Evolutionary conservation across 2,329 filamentous ascomycete species (phyloP).

Genomic region (Trichoderma hamatum): DNA sequence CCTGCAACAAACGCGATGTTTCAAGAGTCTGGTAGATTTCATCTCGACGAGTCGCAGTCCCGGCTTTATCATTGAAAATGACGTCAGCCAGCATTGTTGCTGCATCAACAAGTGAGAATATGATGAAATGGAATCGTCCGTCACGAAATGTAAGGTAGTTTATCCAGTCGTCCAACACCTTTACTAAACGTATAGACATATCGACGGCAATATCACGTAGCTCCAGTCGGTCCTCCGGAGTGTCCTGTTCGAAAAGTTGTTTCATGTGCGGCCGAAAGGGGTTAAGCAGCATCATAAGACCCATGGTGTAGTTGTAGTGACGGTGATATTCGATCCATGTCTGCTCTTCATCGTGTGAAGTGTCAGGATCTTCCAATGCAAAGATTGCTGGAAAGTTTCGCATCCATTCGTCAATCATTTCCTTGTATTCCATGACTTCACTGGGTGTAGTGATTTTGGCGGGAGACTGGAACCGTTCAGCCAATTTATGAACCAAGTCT

Average conservation of each 20-base stretch:
- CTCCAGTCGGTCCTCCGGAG: constrained; percentile 38
- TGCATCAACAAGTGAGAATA: constrained; percentile 56
- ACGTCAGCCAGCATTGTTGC: constrained; percentile 54
- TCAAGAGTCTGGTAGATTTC: constrained; percentile 45
- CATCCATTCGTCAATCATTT: constrained; percentile 46
- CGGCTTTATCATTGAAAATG: constrained; percentile 50
- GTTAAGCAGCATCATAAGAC: constrained; percentile 51
- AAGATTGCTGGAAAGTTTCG: constrained; percentile 47
- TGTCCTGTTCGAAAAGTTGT: constrained; percentile 32
- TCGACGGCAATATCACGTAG: constrained; percentile 47
- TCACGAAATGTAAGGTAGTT: constrained; percentile 49
- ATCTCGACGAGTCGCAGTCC: constrained; percentile 44
- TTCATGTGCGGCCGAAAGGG: constrained; percentile 52
- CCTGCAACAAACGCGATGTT: constrained; percentile 39
- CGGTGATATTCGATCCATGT: constrained; percentile 51
- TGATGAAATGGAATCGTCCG: constrained; percentile 54
- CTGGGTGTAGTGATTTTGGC: constrained; percentile 35
- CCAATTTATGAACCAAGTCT: constrained; percentile 33
- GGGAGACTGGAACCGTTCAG: constrained; percentile 34
- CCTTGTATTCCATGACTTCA: constrained; percentile 36
- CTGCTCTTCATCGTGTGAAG: constrained; percentile 43
- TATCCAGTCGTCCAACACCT: constrained; percentile 46
- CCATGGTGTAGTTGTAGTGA: constrained; percentile 49
- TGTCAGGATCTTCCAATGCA: constrained; percentile 45
- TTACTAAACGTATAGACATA: constrained; percentile 47